Conservation (phyloP, 305 asterid species). For the Stenogyne calaminthoides region DNA sequence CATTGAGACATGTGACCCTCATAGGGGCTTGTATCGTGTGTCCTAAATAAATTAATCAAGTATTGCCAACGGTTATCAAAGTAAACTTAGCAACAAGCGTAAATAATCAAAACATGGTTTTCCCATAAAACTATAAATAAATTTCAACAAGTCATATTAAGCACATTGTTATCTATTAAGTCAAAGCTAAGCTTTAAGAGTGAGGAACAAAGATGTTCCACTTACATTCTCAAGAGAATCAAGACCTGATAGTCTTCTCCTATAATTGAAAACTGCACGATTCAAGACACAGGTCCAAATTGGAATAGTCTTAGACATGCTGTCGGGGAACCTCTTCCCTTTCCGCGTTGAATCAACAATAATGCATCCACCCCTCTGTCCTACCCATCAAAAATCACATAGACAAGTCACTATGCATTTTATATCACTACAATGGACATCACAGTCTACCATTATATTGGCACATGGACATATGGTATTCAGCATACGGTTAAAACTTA, state of each 20-base stretch:
- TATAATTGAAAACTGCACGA: constrained; percentile 65
- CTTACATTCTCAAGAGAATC: constrained; percentile 49
- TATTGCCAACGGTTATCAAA: background rate
- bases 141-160: background rate
- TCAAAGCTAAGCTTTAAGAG: background rate
- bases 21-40: constrained; percentile 10
- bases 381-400: constrained; percentile 50
- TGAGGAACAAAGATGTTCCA: background rate
- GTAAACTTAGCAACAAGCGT: background rate
- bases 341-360: constrained; percentile 89
- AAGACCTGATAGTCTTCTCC: constrained; percentile 18
- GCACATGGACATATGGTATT: background rate
- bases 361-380: constrained; percentile 97
- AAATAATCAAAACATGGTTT: background rate
- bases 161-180: constrained; percentile 19
- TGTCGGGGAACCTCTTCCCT: constrained; percentile 98
- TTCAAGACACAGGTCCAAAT: constrained; percentile 95
- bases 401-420: constrained; percentile 25
- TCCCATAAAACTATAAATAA: background rate
- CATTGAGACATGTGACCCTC: background rate
- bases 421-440: background rate
- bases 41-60: background rate
- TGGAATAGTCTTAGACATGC: constrained; percentile 97
- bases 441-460: background rate
- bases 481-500: background rate